Percentiles rank a stretch among this genome's conserved stretches.
Evolutionary conservation across 495 filamentous ascomycete genomes (phyloP).

Genomic region (Talaromyces adpressus): DNA sequence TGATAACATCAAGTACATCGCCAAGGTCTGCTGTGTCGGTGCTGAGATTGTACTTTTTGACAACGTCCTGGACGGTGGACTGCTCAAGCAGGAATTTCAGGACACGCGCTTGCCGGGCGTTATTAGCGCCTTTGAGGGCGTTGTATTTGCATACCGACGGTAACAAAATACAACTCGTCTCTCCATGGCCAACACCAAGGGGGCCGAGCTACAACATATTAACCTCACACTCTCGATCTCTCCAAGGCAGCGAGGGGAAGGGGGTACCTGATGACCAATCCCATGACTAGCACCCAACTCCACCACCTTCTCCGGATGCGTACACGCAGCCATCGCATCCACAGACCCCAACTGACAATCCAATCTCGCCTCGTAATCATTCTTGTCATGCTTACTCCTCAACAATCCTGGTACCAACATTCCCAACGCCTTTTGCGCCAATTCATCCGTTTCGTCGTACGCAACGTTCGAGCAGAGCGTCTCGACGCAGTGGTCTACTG

Average conservation of each 20-base stretch:
- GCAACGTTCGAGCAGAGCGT: conserved; percentile 34
- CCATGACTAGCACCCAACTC: conserved; percentile 55
- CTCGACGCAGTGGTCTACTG: conserved; percentile 62
- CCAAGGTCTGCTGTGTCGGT: conserved; percentile 38
- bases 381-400: conserved; percentile 33
- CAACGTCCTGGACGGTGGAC: conserved; percentile 30
- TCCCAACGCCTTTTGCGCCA: conserved; percentile 36
- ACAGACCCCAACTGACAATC: conserved; percentile 48
- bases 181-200: conserved; percentile 56
- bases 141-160: conserved; percentile 57
- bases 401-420: conserved; percentile 46
- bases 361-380: conserved; percentile 41
- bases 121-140: conserved; percentile 38
- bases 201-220: conserved; percentile 41
- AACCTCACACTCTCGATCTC: neutral
- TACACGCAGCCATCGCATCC: conserved; percentile 47
- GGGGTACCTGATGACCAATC: conserved; percentile 55
- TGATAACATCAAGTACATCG: conserved; percentile 47
- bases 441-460: conserved; percentile 29
- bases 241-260: neutral
- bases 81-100: conserved; percentile 43
- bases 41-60: conserved; percentile 29
- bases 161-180: conserved; percentile 59
- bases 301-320: conserved; percentile 25
- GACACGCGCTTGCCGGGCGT: conserved; percentile 37